Conservation (phyloP, 805 yeast genomes). For the Wickerhamomyces bovis region DNA sequence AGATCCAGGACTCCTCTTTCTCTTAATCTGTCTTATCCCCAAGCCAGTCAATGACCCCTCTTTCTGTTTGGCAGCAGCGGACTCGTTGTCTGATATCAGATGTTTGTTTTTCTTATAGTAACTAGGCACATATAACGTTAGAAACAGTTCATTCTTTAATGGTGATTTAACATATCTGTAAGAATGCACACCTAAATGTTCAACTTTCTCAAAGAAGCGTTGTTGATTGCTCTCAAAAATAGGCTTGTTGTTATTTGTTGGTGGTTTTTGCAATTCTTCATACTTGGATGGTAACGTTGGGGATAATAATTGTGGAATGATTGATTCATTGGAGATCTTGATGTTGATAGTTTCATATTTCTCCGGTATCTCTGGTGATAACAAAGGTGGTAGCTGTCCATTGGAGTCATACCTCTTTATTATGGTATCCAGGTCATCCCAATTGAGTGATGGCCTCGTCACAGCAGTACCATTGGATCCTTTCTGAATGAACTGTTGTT, state of each 20-base stretch:
- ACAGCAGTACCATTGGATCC: background rate
- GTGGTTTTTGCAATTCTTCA: constrained; percentile 3
- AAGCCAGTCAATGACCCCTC: background rate
- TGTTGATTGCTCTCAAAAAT: background rate
- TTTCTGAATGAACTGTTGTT: background rate
- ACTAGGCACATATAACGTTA: constrained; percentile 13
- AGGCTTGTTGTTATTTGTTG: background rate
- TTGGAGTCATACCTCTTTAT: background rate
- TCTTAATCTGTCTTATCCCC: constrained; percentile 1
- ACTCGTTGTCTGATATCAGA: background rate
- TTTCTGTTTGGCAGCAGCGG: background rate
- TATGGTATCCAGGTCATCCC: constrained; percentile 2
- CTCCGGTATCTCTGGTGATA: constrained; percentile 12
- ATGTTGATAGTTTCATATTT: background rate
- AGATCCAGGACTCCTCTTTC: background rate
- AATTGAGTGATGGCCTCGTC: background rate
- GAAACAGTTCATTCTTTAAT: background rate
- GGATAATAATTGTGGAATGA: constrained; percentile 9
- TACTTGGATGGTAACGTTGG: constrained; percentile 17
- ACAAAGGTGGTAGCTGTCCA: constrained; percentile 7
- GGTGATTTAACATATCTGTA: constrained; percentile 2
- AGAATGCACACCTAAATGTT: constrained; percentile 9
- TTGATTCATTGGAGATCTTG: background rate
- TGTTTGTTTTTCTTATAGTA: constrained; percentile 8
- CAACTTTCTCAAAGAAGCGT: constrained; percentile 6